phyloP scores from a whole-genome alignment of 331 rosid genomes.

The Quercus tomentella region DNA sequence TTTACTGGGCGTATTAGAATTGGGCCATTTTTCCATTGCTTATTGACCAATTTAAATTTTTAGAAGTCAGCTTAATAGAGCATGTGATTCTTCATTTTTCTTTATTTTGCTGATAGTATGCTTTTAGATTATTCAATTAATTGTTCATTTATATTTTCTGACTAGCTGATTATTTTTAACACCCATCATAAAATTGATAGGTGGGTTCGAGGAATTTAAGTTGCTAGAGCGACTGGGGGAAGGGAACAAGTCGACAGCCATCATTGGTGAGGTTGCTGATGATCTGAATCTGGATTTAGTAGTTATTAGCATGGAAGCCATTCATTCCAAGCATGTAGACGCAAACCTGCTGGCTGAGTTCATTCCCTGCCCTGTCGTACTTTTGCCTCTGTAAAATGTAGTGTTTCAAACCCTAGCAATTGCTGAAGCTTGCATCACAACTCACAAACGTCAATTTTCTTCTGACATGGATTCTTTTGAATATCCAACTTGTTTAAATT shows the following conservation, averaged over 20 bases:
- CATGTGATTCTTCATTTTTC: not conserved
- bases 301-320: constrained; percentile 91
- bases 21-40: not conserved
- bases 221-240: constrained; percentile 83
- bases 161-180: constrained; percentile 1
- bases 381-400: constrained; percentile 59
- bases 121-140: not conserved
- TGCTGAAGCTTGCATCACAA: not conserved
- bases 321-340: constrained; percentile 90
- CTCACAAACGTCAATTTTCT: not conserved
- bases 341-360: constrained; percentile 93
- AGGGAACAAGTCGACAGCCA: constrained; percentile 81
- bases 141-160: not conserved
- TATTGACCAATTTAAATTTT: not conserved
- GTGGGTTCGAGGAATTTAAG: constrained; percentile 75
- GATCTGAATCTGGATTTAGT: constrained; percentile 87
- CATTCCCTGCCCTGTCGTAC: constrained; percentile 90
- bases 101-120: not conserved
- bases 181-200: constrained; percentile 23
- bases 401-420: not conserved
- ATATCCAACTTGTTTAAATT: constrained; percentile 12
- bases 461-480: not conserved
- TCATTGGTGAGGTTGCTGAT: constrained; percentile 92
- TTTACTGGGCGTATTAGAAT: not conserved
- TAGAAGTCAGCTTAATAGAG: not conserved